phyloP scores from a whole-genome alignment of 768 basidiomycete species.

The Naematelia aurantialba region DNA sequence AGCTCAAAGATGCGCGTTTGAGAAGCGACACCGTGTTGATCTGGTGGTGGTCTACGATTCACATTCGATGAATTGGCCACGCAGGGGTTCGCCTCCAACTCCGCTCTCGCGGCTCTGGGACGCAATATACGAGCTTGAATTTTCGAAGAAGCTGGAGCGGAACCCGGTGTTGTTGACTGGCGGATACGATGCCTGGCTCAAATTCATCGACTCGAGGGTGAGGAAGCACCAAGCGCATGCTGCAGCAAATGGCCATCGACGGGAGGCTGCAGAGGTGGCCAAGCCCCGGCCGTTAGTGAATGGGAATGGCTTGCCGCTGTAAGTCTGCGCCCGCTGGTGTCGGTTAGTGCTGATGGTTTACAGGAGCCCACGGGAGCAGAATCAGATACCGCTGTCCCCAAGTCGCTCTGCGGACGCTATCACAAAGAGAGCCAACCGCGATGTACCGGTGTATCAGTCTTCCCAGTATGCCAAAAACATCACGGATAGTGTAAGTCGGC shows the following conservation, averaged over 20 bases:
- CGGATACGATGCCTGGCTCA: constrained; percentile 77
- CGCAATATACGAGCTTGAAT: constrained; percentile 70
- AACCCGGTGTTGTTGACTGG: constrained; percentile 80
- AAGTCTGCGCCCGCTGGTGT: not conserved
- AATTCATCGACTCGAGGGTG: constrained; percentile 53
- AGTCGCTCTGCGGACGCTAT: constrained; percentile 12
- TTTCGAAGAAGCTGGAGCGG: constrained; percentile 60
- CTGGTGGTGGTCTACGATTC: constrained; percentile 79
- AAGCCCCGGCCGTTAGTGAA: not conserved
- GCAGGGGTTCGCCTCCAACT: constrained; percentile 54
- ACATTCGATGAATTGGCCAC: constrained; percentile 55
- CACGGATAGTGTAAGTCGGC: constrained; percentile 37
- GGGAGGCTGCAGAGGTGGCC: not conserved
- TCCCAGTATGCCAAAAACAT: constrained; percentile 44
- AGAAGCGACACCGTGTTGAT: constrained; percentile 81
- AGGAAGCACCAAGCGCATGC: constrained; percentile 12
- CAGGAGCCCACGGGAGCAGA: constrained; percentile 2
- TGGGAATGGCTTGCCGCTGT: constrained; percentile 4
- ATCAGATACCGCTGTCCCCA: constrained; percentile 3
- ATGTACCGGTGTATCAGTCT: constrained; percentile 44
- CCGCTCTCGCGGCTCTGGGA: constrained; percentile 63
- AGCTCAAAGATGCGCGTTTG: constrained; percentile 69
- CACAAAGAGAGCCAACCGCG: constrained; percentile 34
- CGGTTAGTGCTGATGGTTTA: not conserved
- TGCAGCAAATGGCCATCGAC: not conserved